Conservation (phyloP, 345 rosid species). For the Eucalyptus leucophloia region DNA sequence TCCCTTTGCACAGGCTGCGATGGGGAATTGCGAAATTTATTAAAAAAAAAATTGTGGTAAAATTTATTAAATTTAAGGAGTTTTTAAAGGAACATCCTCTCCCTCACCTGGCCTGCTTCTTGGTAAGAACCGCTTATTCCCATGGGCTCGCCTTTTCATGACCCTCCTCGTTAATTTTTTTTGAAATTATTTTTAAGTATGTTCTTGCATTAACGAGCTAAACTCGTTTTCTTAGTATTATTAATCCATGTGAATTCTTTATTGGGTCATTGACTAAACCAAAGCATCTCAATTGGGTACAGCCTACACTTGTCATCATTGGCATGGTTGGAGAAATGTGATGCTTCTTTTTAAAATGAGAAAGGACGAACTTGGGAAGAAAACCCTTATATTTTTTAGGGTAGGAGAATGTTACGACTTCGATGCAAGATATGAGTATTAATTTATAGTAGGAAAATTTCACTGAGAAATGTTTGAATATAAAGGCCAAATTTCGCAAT, state of each 20-base stretch:
- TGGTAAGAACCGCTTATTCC: neutral
- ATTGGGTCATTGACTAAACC: neutral
- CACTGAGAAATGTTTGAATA: neutral
- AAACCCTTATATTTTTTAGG: neutral
- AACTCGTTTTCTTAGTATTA: neutral
- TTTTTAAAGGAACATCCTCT: neutral
- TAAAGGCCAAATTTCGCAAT: neutral
- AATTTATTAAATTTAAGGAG: neutral
- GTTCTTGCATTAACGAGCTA: neutral
- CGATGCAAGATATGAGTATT: neutral
- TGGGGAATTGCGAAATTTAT: neutral
- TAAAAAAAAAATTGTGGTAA: no score
- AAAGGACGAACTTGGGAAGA: neutral
- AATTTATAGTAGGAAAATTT: neutral
- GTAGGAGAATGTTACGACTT: neutral
- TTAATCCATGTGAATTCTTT: neutral
- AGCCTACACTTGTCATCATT: neutral
- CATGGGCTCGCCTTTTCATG: neutral
- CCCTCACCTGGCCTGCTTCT: neutral
- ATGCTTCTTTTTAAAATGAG: neutral
- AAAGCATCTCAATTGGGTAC: neutral
- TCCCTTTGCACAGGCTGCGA: neutral
- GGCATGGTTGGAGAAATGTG: neutral
- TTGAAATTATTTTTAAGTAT: neutral
- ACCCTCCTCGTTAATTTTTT: neutral